These are phyloP conservation scores for Pythium graminicola DNA, from an alignment of 352 stramenopile genomes.

Conservation along the genomic window DNA sequence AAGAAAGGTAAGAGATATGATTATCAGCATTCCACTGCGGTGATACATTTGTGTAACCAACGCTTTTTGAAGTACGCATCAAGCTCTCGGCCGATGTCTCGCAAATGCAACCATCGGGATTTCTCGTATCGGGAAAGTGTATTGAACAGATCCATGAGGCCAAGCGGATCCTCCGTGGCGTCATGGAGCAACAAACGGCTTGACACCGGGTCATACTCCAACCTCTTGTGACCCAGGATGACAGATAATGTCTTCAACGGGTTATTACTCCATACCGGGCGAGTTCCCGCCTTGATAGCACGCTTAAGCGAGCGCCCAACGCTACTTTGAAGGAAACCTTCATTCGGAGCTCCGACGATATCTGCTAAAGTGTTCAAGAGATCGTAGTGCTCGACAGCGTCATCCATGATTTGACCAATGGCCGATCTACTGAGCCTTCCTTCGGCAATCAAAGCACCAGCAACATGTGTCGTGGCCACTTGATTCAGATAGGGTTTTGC, in stretches of 20 bases:
- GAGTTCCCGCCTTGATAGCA: constrained; percentile 21
- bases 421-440: constrained; percentile 33
- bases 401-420: constrained; percentile 36
- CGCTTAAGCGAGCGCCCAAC: constrained; percentile 59
- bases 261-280: constrained; percentile 52
- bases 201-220: constrained; percentile 51
- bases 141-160: constrained; percentile 32
- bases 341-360: constrained; percentile 44
- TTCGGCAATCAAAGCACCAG: constrained; percentile 43
- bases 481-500: constrained; percentile 45
- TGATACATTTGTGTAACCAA: constrained; percentile 38
- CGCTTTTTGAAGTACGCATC: constrained; percentile 48
- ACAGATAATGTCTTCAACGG: constrained; percentile 44
- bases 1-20: too few species aligned
- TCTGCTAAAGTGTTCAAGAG: constrained; percentile 62
- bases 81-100: constrained; percentile 32
- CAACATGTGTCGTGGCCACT: constrained; percentile 39
- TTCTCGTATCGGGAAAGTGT: constrained; percentile 24
- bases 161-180: constrained; percentile 33
- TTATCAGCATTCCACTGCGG: not conserved
- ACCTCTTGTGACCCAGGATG: constrained; percentile 42
- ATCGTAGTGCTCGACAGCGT: constrained; percentile 44
- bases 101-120: constrained; percentile 16
- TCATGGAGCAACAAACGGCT: constrained; percentile 45
- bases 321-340: constrained; percentile 46